phyloP scores from a whole-genome alignment of 768 basidiomycete species.

The Leccinum aurantiacum region DNA sequence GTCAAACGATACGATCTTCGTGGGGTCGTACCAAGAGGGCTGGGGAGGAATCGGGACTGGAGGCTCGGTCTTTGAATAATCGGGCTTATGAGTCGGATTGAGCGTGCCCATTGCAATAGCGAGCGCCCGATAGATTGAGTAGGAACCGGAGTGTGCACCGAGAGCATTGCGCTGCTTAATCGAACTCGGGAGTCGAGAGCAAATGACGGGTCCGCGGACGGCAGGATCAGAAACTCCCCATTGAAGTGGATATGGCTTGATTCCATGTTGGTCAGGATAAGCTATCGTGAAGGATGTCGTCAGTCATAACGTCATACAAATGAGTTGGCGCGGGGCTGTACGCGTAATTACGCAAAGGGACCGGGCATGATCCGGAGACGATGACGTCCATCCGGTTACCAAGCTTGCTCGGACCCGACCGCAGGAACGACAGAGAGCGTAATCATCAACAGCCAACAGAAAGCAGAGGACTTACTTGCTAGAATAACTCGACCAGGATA shows the following conservation, averaged over 20 bases:
- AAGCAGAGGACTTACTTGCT: conserved; percentile 59
- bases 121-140: conserved; percentile 92
- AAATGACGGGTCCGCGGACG: conserved; percentile 83
- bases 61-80: conserved; percentile 81
- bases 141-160: conserved; percentile 91
- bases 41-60: conserved; percentile 77
- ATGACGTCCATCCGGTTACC: conserved; percentile 2
- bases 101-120: conserved; percentile 89
- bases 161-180: conserved; percentile 93
- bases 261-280: conserved; percentile 92
- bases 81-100: conserved; percentile 75
- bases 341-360: conserved; percentile 8
- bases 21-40: conserved; percentile 70
- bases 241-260: conserved; percentile 70
- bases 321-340: conserved; percentile 4
- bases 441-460: background rate
- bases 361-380: conserved; percentile 14
- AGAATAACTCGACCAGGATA: conserved; percentile 84
- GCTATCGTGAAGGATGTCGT: conserved; percentile 37
- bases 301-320: conserved; percentile 8
- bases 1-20: conserved; percentile 89
- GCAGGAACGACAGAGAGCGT: conserved; percentile 3
- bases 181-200: conserved; percentile 77
- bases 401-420: background rate
- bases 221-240: conserved; percentile 76